Evolutionary conservation across 768 basidiomycete species (phyloP).

Genomic region (Tephrocybe sp.): DNA sequence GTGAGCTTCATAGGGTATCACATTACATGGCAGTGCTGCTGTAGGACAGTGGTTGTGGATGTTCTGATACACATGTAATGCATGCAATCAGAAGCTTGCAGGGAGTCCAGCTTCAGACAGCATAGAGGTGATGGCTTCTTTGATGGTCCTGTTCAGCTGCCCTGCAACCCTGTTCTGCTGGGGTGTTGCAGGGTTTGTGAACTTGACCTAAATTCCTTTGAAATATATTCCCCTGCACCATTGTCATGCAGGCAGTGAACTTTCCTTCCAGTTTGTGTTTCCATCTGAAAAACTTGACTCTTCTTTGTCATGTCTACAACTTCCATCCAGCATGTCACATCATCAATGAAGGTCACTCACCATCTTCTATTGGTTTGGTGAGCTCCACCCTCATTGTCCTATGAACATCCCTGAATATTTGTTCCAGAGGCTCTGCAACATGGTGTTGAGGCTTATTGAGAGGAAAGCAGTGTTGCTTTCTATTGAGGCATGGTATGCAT

Average conservation of each 20-base stretch:
- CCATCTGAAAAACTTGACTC: constrained; percentile 22
- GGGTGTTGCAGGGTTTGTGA: constrained; percentile 25
- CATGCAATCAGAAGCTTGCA: constrained; percentile 3
- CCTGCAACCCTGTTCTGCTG: constrained; percentile 51
- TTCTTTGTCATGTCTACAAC: constrained; percentile 15
- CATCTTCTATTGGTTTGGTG: neutral
- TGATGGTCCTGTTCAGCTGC: constrained; percentile 41
- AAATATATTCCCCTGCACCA: constrained; percentile 36
- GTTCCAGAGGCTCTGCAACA: neutral
- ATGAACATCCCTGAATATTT: constrained; percentile 7
- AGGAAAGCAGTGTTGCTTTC: constrained; percentile 5
- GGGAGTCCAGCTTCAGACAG: neutral
- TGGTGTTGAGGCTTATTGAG: neutral
- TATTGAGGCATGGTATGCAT: constrained; percentile 6
- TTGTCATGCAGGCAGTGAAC: constrained; percentile 29
- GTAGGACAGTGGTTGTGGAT: constrained; percentile 8
- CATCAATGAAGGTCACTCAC: constrained; percentile 9
- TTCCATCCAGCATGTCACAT: constrained; percentile 5
- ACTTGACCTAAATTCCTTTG: constrained; percentile 15
- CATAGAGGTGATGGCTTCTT: constrained; percentile 22
- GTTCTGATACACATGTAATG: neutral
- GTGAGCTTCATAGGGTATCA: neutral
- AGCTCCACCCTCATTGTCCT: neutral
- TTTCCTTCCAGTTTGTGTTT: constrained; percentile 24
- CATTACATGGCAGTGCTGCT: constrained; percentile 1